These are phyloP conservation scores for Penicillium paradoxum DNA, from an alignment of 495 filamentous ascomycete species.

Conservation along the genomic window DNA sequence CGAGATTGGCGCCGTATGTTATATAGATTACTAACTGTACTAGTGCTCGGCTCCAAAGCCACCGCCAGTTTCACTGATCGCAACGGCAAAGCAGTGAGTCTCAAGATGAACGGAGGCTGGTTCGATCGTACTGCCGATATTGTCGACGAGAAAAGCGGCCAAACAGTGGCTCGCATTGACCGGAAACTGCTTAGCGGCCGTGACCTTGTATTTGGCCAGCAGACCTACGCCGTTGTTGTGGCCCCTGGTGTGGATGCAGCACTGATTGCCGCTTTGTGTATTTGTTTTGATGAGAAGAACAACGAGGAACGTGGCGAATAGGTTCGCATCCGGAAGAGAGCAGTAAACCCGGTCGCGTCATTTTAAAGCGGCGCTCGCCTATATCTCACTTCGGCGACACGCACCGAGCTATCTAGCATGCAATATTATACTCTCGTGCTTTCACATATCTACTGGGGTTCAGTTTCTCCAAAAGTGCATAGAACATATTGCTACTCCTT, in stretches of 20 bases:
- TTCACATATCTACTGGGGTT: too few relatives aligned
- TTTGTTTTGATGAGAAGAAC: constrained; percentile 59
- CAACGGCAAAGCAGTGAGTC: constrained; percentile 10
- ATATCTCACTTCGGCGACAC: too few relatives aligned
- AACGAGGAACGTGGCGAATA: constrained; percentile 31
- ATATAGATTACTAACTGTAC: constrained; percentile 4
- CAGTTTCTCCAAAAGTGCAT: too few relatives aligned
- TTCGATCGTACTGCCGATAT: constrained; percentile 25
- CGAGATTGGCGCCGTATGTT: background rate
- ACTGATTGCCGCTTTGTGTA: constrained; percentile 55
- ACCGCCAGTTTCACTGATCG: constrained; percentile 25
- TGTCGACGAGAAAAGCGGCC: constrained; percentile 33
- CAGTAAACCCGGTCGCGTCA: too few relatives aligned
- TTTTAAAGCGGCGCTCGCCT: too few relatives aligned
- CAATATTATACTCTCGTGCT: too few relatives aligned
- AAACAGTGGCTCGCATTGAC: constrained; percentile 49
- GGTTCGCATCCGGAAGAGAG: too few relatives aligned
- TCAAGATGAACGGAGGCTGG: constrained; percentile 29
- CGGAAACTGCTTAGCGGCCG: constrained; percentile 50
- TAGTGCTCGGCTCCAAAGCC: constrained; percentile 30
- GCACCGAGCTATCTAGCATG: too few relatives aligned
- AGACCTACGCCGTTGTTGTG: constrained; percentile 56
- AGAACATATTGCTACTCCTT: too few relatives aligned
- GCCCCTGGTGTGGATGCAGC: constrained; percentile 57
- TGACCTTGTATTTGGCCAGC: constrained; percentile 51